Evolutionary conservation across 106 monocot species (phyloP), one percentile per base, ranked within the genome.

Genomic region (Iris macrosiphon): DNA sequence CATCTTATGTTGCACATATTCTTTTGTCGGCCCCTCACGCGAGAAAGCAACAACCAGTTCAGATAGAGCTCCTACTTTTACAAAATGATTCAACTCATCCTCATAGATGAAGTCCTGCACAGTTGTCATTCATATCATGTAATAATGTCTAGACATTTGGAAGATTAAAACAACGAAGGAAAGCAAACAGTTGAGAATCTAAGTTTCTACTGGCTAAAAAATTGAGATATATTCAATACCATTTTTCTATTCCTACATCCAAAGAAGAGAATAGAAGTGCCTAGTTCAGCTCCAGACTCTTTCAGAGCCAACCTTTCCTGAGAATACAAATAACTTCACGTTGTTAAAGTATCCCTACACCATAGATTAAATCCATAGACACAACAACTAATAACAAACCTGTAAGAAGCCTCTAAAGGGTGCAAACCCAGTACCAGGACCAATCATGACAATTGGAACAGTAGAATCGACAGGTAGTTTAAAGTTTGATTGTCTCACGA

Each of bases 351-450:
- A 31, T 35, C 0, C 19, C 25, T 21, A n/a, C 53, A 9, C 7
- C 7, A 5, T 26, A 34, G 53, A 4, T 2, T 8, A 33, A 54
- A 19, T 9, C 0, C 10, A 28, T 11, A 3, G 2, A 37, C 2
- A 23, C 17, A n/a, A n/a, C 44, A 26, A 61, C 32, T 19, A 1
- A 23, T 9, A 51, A 45, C 8, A 26, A 42, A 92, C 92, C 92
- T 92, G 92, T 60, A 92, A 79, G 66, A 92, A 92, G 19, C 92
- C 92, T 40, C 86, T 82, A 71, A 92, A 92, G n/a, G 92, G 92
- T 25, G 92, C 92, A 86, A n/a, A n/a, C n/a, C n/a, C n/a, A n/a
- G n/a, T n/a, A n/a, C n/a, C n/a, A n/a, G n/a, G n/a, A n/a, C n/a
- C 92, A 46, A 92, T 83, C 86, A 92, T 92, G 39, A 92, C 79